Base-by-base conservation (phyloP, 2,329 filamentous ascomycete species). In the Neopestalotiopsis sp. region DNA sequence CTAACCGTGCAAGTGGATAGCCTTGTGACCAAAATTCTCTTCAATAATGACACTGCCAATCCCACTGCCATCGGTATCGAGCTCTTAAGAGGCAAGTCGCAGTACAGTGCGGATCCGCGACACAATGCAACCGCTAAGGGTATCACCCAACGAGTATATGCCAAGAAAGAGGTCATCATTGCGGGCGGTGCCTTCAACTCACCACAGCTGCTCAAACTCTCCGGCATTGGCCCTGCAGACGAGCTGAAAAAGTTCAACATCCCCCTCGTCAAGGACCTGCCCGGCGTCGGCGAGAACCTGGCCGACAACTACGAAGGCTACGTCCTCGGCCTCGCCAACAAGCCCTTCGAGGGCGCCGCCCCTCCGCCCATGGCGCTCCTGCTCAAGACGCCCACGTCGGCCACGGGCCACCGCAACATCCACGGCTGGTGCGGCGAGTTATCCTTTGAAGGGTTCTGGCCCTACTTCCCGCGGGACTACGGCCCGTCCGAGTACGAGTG, bases 261-360 rank as follows among this genome's bases (percentile, higher is more conserved):
- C 45, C 74, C 80, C 0, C 72, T 85, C 1, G 69, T 88, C 1
- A 79, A 79, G 4, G 80, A 85, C 56, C 80, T 84, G 0, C 81
- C 82, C 0, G 85, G 85, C 1, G 86, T 88, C 1, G 87, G 86
- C 4, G 78, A 86, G 71, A 84, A 85, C 67, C 78, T 88, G 70
- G 79, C 80, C 69, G 85, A 88, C 65, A 81, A 82, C 70, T 79
- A 82, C 67, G 80, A 83, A 69, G 75, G 73, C n/a, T 70, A 75
- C 12, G 62, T 78, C 34, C 70, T 76, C 10, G 67, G 72, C 9
- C 66, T 78, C 1, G 75, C 76, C 30, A 73, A 69, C 40, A 74
- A 71, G 66, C 69, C 73, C 7, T 67, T 78, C 24, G 75, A 76
- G 59, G 75, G 75, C 20, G 66, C 74, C 17, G 64, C 69, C 2